Evolutionary conservation across 345 rosid species (phyloP), one percentile per base, ranked within the genome.

Genomic region (Pelargonium nanum): DNA sequence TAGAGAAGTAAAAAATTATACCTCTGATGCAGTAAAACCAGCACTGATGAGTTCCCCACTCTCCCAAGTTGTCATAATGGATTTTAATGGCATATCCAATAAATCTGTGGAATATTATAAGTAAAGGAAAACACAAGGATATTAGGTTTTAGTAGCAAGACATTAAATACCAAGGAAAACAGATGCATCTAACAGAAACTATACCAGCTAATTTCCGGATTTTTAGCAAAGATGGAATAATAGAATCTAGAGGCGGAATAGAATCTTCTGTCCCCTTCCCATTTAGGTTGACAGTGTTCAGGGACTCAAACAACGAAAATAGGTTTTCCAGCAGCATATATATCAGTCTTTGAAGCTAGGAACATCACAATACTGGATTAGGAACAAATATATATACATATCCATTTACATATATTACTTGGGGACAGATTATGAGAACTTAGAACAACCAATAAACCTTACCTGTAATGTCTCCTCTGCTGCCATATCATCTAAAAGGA

Each of bases 381-480:
- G 61, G 63, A 60, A 58, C 26, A 30, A 53, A 55, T 62, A 56
- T 12, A 66, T 19, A 26, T 50, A 2, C 63, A 22, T 28, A 51
- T 59, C 50, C 22, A 26, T 65, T n/a, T n/a, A n/a, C n/a, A n/a
- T n/a, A n/a, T n/a, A n/a, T n/a, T n/a, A 32, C 16, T 52, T 22
- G 22, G 19, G 5, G 24, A 22, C 20, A 22, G 34, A 8, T 62
- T 16, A 51, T 22, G 22, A 48, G 22, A 21, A 4, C 21, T 56
- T 45, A 12, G 0, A 19, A 5, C 8, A 51, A 13, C 23, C 65
- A 19, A 6, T 22, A 44, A 19, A 59, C 19, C 25, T 55, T 63
- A 86, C 99, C 92, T 86, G 90, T 61, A 87, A 76, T 59, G 99
- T 89, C 78, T 93, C 99, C 63, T 93, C 99, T 13, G 99, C 97